Base-by-base conservation (phyloP, 208 protist species). In the Wallacemonas collosoma region DNA sequence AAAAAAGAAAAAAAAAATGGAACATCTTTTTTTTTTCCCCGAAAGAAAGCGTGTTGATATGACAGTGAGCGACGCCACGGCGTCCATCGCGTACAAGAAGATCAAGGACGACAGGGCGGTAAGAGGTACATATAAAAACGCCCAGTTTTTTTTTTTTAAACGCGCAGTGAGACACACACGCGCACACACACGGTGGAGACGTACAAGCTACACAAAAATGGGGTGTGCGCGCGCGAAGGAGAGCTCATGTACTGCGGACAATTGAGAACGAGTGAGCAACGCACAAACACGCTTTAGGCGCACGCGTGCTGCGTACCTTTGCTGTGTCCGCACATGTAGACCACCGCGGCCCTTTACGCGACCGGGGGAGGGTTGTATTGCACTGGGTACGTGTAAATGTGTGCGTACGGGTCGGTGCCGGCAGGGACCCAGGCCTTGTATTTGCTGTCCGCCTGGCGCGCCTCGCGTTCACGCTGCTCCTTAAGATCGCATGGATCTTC, bases 401-500 rank as follows among this genome's bases (percentile, higher is more conserved):
- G 70, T 50, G 87, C 84, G 76, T 96, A 91, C 6, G 85, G 82
- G 60, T 94, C 84, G 51, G 81, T 93, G 35, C 89, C 92, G 2
- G 77, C 79, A 12, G 92, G 92, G 38, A 71, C 65, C 89, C 92
- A 96, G 40, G 89, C 60, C 74, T 94, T 93, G 76, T 90, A 85
- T 14, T 74, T 47, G 48, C 86, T 78, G 71, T 95, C 86, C 79
- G 76, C 76, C 75, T 83, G 75, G 44, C 81, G 77, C 67, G 79
- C 72, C 76, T 90, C 84, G 12, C 86, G 88, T 39, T 83, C 54
- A 57, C 69, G 79, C 53, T 81, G 81, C 74, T 96, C 93, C 80
- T 96, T 96, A 54, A 91, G 68, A 36, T 97, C 88, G 67, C 88
- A 87, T 39, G 94, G 94, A 70, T 97, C 94, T 77, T 96, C 92